A percentile compares a stretch with the other conserved stretches of the same genome.
Evolutionary conservation across 768 basidiomycete species (phyloP).

Genomic region (Sistotremastrum niveocremeum): DNA sequence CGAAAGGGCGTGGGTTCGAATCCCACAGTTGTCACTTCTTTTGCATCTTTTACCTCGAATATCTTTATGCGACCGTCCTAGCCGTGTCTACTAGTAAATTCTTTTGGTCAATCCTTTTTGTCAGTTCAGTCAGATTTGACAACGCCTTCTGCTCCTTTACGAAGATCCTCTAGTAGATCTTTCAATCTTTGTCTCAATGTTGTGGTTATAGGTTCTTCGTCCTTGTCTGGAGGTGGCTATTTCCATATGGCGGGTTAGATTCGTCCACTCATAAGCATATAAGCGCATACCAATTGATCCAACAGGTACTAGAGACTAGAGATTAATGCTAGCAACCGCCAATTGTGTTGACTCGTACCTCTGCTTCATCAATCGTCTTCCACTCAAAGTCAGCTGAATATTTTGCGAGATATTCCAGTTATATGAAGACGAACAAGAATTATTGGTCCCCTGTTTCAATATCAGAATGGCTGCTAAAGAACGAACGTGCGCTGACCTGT

Average conservation of each 20-base stretch:
- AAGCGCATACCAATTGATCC: slow-evolving; percentile 6
- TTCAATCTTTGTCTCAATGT: slow-evolving; percentile 7
- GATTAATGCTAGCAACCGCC: not conserved
- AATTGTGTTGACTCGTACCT: not conserved
- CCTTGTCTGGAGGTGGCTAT: slow-evolving; percentile 7
- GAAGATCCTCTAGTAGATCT: slow-evolving; percentile 5
- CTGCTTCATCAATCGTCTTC: not conserved
- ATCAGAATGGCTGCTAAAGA: too few species aligned
- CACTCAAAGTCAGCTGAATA: too few species aligned
- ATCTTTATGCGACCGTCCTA: too few species aligned
- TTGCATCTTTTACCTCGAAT: too few species aligned
- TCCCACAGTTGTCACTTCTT: slow-evolving; percentile 18
- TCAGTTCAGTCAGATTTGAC: too few species aligned
- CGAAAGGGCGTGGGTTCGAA: slow-evolving; percentile 40
- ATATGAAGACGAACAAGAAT: not conserved
- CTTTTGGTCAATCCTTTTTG: too few species aligned
- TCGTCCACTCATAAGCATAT: not conserved
- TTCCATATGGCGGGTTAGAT: too few species aligned
- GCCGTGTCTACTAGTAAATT: too few species aligned
- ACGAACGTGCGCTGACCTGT: slow-evolving; percentile 9
- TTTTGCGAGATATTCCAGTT: too few species aligned
- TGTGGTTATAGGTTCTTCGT: slow-evolving; percentile 4
- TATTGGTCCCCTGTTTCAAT: not conserved
- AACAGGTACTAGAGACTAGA: slow-evolving; percentile 6
- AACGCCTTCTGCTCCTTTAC: slow-evolving; percentile 7